phyloP scores from a whole-genome alignment of 2,329 filamentous ascomycete species.

The Thelonectria discophora region DNA sequence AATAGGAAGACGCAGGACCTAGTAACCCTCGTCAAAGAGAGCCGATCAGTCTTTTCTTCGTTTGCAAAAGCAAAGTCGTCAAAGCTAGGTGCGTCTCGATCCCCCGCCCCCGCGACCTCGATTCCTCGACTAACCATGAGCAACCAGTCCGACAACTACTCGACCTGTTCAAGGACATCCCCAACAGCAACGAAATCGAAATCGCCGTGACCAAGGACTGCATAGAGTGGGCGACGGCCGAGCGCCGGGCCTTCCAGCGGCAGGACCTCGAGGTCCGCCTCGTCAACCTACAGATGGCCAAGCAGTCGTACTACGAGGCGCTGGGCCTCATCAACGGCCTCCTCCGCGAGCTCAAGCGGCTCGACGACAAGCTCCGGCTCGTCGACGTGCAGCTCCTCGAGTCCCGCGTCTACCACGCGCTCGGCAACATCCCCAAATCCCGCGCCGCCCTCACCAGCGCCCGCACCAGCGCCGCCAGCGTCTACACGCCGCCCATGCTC shows the following conservation, averaged over 20 bases:
- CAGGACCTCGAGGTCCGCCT: constrained; percentile 98
- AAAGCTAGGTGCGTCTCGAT: constrained; percentile 79
- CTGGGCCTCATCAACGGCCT: constrained; percentile 96
- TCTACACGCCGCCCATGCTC: constrained; percentile 94
- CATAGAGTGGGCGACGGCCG: constrained; percentile 98
- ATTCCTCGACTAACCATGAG: constrained; percentile 22
- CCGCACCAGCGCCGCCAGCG: constrained; percentile 92
- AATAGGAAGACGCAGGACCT: constrained; percentile 81
- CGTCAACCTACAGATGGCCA: constrained; percentile 93
- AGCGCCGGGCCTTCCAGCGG: constrained; percentile 93
- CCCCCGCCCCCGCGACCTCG: constrained; percentile 1
- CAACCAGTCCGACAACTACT: constrained; percentile 88
- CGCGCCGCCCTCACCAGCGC: constrained; percentile 94
- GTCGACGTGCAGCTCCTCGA: constrained; percentile 98
- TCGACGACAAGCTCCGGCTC: constrained; percentile 97
- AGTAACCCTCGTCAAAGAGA: constrained; percentile 88
- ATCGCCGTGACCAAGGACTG: constrained; percentile 96
- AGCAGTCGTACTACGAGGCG: constrained; percentile 97
- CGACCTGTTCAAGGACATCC: constrained; percentile 93
- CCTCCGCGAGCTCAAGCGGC: constrained; percentile 93
- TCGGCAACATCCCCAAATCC: constrained; percentile 96
- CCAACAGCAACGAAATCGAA: constrained; percentile 93
- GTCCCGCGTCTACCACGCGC: constrained; percentile 94
- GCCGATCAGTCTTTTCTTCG: constrained; percentile 88
- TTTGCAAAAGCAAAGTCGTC: constrained; percentile 99